Percentiles rank a stretch among this genome's conserved stretches.
phyloP scores from a whole-genome alignment of 106 monocot species.

The Dactylorhiza incarnata region DNA sequence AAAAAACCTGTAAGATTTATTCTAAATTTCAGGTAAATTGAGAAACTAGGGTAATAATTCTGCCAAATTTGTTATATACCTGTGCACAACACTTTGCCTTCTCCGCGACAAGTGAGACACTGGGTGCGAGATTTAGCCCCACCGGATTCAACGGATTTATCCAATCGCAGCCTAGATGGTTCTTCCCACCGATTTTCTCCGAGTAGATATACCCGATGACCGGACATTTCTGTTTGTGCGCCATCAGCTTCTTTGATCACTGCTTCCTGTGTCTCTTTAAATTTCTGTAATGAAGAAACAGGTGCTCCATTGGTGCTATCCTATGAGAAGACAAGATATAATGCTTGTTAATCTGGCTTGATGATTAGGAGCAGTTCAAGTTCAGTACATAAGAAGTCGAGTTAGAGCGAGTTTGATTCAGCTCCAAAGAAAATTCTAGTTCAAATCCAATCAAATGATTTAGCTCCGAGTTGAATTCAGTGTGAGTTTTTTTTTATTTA shows the following conservation, averaged over 20 bases:
- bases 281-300: slow-evolving; percentile 33
- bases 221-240: slow-evolving; percentile 32
- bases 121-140: slow-evolving; percentile 22
- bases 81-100: slow-evolving; percentile 85
- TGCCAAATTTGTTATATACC: slow-evolving; percentile 32
- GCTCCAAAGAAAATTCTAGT: no score
- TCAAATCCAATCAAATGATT: no score
- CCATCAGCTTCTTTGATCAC: slow-evolving; percentile 34
- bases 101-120: slow-evolving; percentile 77
- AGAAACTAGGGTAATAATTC: no score
- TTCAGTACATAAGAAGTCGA: neutral
- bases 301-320: slow-evolving; percentile 54
- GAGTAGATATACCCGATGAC: slow-evolving; percentile 79
- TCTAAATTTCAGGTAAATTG: no score
- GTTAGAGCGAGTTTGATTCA: no score
- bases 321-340: slow-evolving; percentile 19
- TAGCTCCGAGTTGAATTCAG: no score
- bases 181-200: slow-evolving; percentile 99
- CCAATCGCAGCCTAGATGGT: slow-evolving; percentile 43
- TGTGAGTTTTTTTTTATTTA: no score
- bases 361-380: neutral
- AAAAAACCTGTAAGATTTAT: no score
- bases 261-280: slow-evolving; percentile 45
- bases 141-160: slow-evolving; percentile 14
- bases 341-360: neutral